Base-by-base conservation (phyloP, 1,139 yeast genomes). In the Pichia cactophila region DNA sequence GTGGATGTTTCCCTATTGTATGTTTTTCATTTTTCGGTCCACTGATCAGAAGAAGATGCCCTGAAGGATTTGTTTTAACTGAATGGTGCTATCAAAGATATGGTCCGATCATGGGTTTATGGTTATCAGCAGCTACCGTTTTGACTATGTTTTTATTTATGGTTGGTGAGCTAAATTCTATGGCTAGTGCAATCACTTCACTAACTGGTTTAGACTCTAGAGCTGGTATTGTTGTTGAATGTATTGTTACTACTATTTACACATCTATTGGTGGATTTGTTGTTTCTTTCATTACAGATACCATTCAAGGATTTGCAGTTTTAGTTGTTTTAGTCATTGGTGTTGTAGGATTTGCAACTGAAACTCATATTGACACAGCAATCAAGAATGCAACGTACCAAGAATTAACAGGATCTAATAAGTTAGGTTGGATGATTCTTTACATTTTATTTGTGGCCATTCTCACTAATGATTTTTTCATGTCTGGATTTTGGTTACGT, bases 401-500 rank as follows among this genome's bases (percentile, higher is more conserved):
- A 33, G 49, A 58, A 48, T 71, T 75, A 54, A 69, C 86, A 50
- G 75, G 81, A 46, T 78, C 80, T 1, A 83, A 81, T 60, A 76
- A 77, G 57, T 71, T 89, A 44, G 96, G 96, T 16, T 89, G 96
- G 95, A 94, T 89, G 72, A 74, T 90, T 57, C 68, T 89, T 41
- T 90, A 88, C 65, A 89, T 90, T 56, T 71, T 90, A 54, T 78
- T 85, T 11, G 83, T 90, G 42, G 97, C 97, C 31, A 84, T 90
- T 62, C 77, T 88, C 47, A 86, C 97, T 41, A 90, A 90, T 61
- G 96, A 88, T 63, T 81, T 90, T 61, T 89, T 90, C 66, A 72
- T 90, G 76, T 80, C 95, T 36, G 96, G 96, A 0, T 89, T 89
- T 65, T 90, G 97, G 97, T 71, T 90, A 56, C 75, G 97, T 62